phyloP scores from a whole-genome alignment of 306 rosid species.

The Astragalus membranaceus region DNA sequence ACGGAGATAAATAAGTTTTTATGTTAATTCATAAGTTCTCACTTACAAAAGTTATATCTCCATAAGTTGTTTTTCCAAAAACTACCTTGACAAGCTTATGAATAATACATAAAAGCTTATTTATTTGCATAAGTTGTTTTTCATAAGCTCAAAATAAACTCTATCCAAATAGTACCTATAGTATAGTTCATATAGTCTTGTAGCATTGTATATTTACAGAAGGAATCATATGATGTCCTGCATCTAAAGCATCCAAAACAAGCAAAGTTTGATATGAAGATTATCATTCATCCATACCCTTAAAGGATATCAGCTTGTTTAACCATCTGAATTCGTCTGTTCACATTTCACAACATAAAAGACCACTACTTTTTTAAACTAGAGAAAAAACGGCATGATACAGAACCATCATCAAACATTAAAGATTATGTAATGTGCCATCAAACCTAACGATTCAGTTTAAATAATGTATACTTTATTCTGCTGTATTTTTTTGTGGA shows the following conservation, averaged over 20 bases:
- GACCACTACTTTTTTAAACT: background rate
- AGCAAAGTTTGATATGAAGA: background rate
- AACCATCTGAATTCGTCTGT: background rate
- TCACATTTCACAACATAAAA: conserved; percentile 10
- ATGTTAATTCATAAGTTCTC: no score
- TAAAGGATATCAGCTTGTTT: background rate
- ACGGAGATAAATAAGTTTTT: no score
- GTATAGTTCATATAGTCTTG: background rate
- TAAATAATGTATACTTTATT: background rate
- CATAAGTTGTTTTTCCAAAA: no score
- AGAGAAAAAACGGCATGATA: background rate
- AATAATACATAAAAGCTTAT: no score
- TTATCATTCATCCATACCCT: background rate
- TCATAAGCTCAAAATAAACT: no score
- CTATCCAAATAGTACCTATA: no score
- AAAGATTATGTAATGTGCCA: background rate
- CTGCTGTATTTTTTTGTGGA: no score
- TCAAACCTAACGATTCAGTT: background rate
- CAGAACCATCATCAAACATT: background rate
- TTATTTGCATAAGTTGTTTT: no score
- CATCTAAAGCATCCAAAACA: background rate
- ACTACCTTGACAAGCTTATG: no score
- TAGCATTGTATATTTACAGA: background rate
- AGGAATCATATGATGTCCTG: background rate
- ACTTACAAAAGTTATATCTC: no score